These are phyloP conservation scores for Xylariaceae sp. DNA, from an alignment of 2,329 filamentous ascomycete genomes.

Conservation along the genomic window DNA sequence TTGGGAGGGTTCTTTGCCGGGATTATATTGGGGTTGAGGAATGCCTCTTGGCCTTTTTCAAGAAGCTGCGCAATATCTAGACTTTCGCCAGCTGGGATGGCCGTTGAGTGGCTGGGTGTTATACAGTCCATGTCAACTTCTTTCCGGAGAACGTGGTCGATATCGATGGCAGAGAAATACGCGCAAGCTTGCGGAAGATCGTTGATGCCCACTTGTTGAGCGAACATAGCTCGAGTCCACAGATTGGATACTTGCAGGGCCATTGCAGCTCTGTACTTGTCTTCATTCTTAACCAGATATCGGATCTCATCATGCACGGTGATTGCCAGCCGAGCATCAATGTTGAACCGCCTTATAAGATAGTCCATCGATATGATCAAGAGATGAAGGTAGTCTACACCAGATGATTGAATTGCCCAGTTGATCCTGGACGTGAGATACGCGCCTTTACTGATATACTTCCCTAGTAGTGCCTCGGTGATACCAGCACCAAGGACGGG, in stretches of 20 bases:
- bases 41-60: slow-evolving; percentile 63
- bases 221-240: slow-evolving; percentile 97
- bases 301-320: slow-evolving; percentile 98
- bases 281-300: slow-evolving; percentile 79
- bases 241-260: slow-evolving; percentile 90
- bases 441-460: slow-evolving; percentile 80
- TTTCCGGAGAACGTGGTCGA: slow-evolving; percentile 93
- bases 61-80: slow-evolving; percentile 79
- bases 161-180: slow-evolving; percentile 92
- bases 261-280: slow-evolving; percentile 87
- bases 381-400: slow-evolving; percentile 94
- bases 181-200: slow-evolving; percentile 92
- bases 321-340: slow-evolving; percentile 80
- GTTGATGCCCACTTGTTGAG: slow-evolving; percentile 92
- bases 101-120: slow-evolving; percentile 75
- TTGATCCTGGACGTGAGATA: slow-evolving; percentile 98
- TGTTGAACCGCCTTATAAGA: slow-evolving; percentile 76
- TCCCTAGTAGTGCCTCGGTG: slow-evolving; percentile 87
- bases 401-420: slow-evolving; percentile 97
- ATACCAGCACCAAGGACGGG: slow-evolving; percentile 93
- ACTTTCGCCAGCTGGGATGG: slow-evolving; percentile 81
- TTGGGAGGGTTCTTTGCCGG: slow-evolving; percentile 52
- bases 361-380: slow-evolving; percentile 95
- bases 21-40: slow-evolving; percentile 61
- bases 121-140: slow-evolving; percentile 98